These are phyloP conservation scores for Taphrina flavorubra DNA, from an alignment of 1,139 yeast species.

Conservation along the genomic window DNA sequence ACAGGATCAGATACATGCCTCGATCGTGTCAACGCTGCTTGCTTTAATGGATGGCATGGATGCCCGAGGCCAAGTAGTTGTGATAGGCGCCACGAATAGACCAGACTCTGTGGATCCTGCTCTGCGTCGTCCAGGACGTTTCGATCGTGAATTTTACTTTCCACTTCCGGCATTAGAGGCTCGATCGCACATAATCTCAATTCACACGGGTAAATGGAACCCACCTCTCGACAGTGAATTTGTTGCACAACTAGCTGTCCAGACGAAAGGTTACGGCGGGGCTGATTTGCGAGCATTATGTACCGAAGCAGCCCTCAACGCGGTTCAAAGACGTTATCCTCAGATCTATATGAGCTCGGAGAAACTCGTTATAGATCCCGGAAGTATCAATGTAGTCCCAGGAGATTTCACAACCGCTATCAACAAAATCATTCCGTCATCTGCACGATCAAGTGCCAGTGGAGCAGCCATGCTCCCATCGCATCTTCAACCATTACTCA, in stretches of 20 bases:
- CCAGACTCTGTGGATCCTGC: conserved; percentile 99
- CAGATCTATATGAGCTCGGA: conserved; percentile 83
- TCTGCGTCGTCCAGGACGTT: conserved; percentile 93
- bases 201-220: conserved; percentile 89
- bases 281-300: conserved; percentile 94
- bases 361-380: conserved; percentile 75
- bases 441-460: conserved; percentile 80
- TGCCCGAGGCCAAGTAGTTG: conserved; percentile 93
- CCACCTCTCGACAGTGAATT: conserved; percentile 69
- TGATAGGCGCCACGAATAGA: conserved; percentile 96
- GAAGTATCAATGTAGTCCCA: conserved; percentile 74
- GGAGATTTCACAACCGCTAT: conserved; percentile 86
- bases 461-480: conserved; percentile 81
- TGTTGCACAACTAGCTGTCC: conserved; percentile 68
- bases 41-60: conserved; percentile 99
- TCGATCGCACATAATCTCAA: conserved; percentile 74
- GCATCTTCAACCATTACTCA: conserved; percentile 67
- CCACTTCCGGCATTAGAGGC: conserved; percentile 87
- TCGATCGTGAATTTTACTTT: conserved; percentile 94
- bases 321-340: conserved; percentile 90
- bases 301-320: conserved; percentile 91
- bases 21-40: conserved; percentile 89
- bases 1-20: conserved; percentile 97
- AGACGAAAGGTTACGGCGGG: conserved; percentile 97
- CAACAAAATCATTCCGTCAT: conserved; percentile 84